Evolutionary conservation across 768 basidiomycete species (phyloP).

Genomic region (Cubamyces sp.): DNA sequence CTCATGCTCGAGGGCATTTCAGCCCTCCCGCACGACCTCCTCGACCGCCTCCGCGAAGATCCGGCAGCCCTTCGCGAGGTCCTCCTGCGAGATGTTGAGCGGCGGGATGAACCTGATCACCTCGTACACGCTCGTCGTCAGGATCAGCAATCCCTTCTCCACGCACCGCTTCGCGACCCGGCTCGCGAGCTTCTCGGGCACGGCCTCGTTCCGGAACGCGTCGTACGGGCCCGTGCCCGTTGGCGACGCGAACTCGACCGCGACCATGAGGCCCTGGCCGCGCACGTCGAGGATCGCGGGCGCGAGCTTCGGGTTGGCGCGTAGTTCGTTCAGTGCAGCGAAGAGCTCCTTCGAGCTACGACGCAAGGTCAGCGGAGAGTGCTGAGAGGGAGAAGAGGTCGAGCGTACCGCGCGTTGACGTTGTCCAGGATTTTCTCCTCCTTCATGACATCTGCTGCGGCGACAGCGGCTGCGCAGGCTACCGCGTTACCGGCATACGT

Average conservation of each 20-base stretch:
- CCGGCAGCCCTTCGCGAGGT: conserved; percentile 67
- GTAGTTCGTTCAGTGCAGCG: conserved; percentile 57
- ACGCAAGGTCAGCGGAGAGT: not conserved
- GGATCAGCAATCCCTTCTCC: conserved; percentile 82
- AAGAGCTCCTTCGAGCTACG: conserved; percentile 76
- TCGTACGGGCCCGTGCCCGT: conserved; percentile 54
- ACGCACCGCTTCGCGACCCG: conserved; percentile 79
- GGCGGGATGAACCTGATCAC: conserved; percentile 93
- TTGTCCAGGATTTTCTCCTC: conserved; percentile 86
- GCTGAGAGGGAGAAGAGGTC: not conserved
- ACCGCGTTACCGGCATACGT: conserved; percentile 95
- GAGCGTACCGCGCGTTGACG: conserved; percentile 64
- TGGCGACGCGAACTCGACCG: conserved; percentile 74
- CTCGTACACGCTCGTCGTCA: conserved; percentile 90
- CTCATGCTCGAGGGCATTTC: no score
- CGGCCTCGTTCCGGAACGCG: conserved; percentile 40
- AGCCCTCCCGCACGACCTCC: conserved; percentile 54
- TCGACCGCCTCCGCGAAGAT: conserved; percentile 74
- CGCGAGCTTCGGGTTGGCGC: conserved; percentile 52
- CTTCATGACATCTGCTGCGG: conserved; percentile 74
- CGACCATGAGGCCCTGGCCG: conserved; percentile 89
- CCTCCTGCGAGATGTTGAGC: conserved; percentile 75
- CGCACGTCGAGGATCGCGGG: conserved; percentile 83
- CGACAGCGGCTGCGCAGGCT: conserved; percentile 87
- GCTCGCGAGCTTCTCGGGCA: conserved; percentile 61